Base-by-base conservation (phyloP, 75 land plant species). In the Selaginella moellendorffii region DNA sequence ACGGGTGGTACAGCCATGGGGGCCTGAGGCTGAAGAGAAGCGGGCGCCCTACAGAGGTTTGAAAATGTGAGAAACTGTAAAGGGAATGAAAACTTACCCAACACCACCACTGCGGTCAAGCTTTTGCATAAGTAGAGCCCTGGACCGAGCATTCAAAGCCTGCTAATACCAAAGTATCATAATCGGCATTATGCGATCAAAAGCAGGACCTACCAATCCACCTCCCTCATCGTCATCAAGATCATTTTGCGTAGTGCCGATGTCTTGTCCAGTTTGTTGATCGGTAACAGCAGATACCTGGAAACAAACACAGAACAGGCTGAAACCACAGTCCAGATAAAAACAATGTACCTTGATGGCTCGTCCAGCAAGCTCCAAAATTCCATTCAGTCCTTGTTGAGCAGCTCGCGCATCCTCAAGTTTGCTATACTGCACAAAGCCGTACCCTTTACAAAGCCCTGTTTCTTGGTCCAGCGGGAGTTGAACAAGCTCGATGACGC, bases 341-440 rank as follows among this genome's bases (percentile, higher is more conserved):
- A 1, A 31, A 66, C 8, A 65, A 42, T 56, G 23, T 58, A 88
- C 97, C 96, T 93, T 93, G 18, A 93, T 85, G 0, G 68, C 67
- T 61, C 93, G 79, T 53, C 99, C 99, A 68, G 96, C 99, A 66
- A 89, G 80, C 30, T 89, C 96, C 46, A 93, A 42, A 28, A 74
- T 78, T 2, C 99, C 99, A 79, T 93, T 93, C 20, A 93, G 74
- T 61, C 73, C 74, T 62, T 81, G 90, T 29, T 74, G 76, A 14
- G 99, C 99, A 23, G 90, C 90, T 71, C 79, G 85, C 26, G 99
- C 96, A 80, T 93, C 85, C 53, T 93, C 99, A 24, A 89, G 76
- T 26, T 74, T 74, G 28, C 84, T 75, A 77, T 90, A 93, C 97
- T 92, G 76, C 29, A 93, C 80, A 79, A 93, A 93, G 2, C 99